Conservation (phyloP, 106 monocot species). For the Iris macrosiphon region DNA sequence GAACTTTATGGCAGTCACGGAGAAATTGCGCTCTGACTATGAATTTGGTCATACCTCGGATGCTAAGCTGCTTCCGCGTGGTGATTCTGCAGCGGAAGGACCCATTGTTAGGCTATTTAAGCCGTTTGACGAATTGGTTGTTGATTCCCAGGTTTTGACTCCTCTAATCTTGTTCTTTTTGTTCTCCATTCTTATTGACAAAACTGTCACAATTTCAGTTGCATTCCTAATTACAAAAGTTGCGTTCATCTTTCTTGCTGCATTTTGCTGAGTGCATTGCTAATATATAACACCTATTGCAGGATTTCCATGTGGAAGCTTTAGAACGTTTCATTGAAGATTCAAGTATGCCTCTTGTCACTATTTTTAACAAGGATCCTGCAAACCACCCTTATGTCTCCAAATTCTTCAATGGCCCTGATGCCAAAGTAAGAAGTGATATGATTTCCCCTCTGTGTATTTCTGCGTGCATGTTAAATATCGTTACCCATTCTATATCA, state of each 20-base stretch:
- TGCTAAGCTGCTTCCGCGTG: constrained; percentile 75
- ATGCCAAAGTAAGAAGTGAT: constrained; percentile 53
- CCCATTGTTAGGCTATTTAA: constrained; percentile 80
- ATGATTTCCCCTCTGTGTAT: not conserved
- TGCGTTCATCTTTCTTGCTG: too few species aligned
- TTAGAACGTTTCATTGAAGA: constrained; percentile 71
- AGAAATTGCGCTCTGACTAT: constrained; percentile 74
- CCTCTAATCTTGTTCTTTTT: not conserved
- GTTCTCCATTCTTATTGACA: not conserved
- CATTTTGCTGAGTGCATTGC: too few species aligned
- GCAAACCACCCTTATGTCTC: constrained; percentile 58
- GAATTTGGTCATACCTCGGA: constrained; percentile 75
- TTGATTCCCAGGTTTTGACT: constrained; percentile 64
- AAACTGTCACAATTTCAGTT: too few species aligned
- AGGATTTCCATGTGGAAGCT: constrained; percentile 75
- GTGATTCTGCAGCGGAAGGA: constrained; percentile 33
- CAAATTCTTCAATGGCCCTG: constrained; percentile 68
- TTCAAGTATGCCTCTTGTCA: constrained; percentile 54
- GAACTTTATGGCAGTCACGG: constrained; percentile 58
- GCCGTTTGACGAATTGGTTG: constrained; percentile 85
- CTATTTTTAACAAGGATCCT: constrained; percentile 64
- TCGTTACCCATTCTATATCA: too few species aligned
- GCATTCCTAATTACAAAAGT: too few species aligned
- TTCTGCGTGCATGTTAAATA: too few species aligned
- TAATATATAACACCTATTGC: too few species aligned